These are phyloP conservation scores for Picochlorum sp. DNA, from an alignment of 139 green algal species.

Conservation along the genomic window DNA sequence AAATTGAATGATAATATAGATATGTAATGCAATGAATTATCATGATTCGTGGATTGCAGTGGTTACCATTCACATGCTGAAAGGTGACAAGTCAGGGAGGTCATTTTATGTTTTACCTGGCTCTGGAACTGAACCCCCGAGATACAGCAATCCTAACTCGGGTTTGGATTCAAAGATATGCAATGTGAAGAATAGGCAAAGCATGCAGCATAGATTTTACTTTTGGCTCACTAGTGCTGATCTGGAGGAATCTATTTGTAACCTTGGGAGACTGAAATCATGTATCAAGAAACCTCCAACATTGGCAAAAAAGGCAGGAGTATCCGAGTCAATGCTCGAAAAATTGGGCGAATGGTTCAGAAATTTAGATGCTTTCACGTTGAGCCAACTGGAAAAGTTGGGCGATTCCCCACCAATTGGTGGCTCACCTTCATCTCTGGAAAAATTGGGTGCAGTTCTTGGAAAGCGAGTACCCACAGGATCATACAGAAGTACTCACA, in stretches of 20 bases:
- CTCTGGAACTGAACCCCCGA: conserved; percentile 4
- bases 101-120: conserved; percentile 22
- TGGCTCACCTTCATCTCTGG: too few relatives aligned
- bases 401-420: too few relatives aligned
- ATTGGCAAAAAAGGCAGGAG: conserved; percentile 11
- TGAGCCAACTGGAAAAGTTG: too few relatives aligned
- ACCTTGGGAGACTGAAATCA: conserved; percentile 20
- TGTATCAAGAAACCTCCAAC: conserved; percentile 18
- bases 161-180: background rate
- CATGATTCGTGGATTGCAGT: too few relatives aligned
- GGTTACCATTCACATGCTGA: conserved; percentile 30
- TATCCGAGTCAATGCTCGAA: conserved; percentile 14
- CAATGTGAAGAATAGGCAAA: background rate
- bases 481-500: too few relatives aligned
- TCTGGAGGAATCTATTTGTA: background rate
- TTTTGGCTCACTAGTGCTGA: conserved; percentile 18
- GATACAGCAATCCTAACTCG: background rate
- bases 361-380: conserved; percentile 1
- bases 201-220: conserved; percentile 20
- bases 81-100: conserved; percentile 7
- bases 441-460: too few relatives aligned
- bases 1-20: too few relatives aligned
- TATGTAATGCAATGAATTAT: too few relatives aligned
- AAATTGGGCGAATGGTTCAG: conserved; percentile 14
- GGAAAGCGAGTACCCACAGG: too few relatives aligned